Base-by-base conservation (phyloP, 495 filamentous ascomycete genomes). In the Aspergillus carlsbadensis region DNA sequence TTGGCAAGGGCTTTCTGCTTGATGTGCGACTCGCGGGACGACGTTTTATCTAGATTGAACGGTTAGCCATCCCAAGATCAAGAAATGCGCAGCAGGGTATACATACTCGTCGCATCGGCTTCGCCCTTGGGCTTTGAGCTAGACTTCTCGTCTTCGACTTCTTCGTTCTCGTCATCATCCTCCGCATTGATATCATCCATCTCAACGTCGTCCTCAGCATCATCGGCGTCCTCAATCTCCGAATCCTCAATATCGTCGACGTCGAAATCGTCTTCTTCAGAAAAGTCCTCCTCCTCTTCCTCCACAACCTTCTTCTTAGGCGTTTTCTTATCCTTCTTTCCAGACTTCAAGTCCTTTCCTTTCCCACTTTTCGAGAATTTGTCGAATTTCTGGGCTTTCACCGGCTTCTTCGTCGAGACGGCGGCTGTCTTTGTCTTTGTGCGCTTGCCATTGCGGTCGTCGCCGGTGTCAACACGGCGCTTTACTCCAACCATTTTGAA, bases 1-100 rank as follows among this genome's bases (percentile, higher is more conserved):
- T 86, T 86, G 36, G 83, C 85, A 33, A 96, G 80, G 52, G 86
- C 88, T 65, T 91, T 96, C 70, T 99, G 95, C 70, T 96, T 96
- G 21, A 84, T 83, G 67, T 98, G 94, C 14, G 91, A 84, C 77
- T 97, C 93, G 64, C 84, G 85, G 3, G 93, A 96, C 14, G 54
- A 47, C 51, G 63, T 60, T 40, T 61, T 67, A 54, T 64, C 62
- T 68, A 55, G 11, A 57, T 3, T 33, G 18, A 53, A 17, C 8
- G 46, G 54, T 66, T 58, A 64, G 60, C 33, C 20, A 17, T 22
- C 8, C 24, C 34, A 17, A 11, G 14, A 13, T 35, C 34, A 17
- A 11, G 14, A 13, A 24, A 18, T 54, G 45, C 29, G 8, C 10
- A 3, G 14, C 7, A 37, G 33, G 51, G n/a, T 41, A 17, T 55